Conservation (phyloP, 257 asterid species). For the Dorcoceras hygrometricum region DNA sequence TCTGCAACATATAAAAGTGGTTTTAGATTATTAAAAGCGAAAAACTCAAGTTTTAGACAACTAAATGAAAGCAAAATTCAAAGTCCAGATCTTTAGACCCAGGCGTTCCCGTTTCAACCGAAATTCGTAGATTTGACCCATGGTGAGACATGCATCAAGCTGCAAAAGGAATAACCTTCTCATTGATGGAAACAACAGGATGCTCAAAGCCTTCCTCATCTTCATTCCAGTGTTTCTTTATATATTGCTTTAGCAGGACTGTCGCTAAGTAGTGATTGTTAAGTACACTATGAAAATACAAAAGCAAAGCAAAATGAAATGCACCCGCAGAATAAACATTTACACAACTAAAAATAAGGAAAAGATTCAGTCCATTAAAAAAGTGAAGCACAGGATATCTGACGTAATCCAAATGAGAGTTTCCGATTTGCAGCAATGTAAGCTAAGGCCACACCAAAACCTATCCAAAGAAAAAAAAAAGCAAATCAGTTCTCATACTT, state of each 20-base stretch:
- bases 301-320: slow-evolving; percentile 6
- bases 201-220: slow-evolving; percentile 85
- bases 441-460: slow-evolving; percentile 83
- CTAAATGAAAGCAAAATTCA: slow-evolving; percentile 14
- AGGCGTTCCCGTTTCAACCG: slow-evolving; percentile 12
- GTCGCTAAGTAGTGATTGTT: slow-evolving; percentile 84
- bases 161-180: slow-evolving; percentile 57
- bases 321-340: not conserved
- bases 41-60: slow-evolving; percentile 16
- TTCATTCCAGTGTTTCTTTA: slow-evolving; percentile 83
- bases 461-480: slow-evolving; percentile 28
- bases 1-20: not conserved
- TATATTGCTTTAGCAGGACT: slow-evolving; percentile 82
- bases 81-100: slow-evolving; percentile 20
- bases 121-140: not conserved
- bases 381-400: slow-evolving; percentile 67
- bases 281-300: slow-evolving; percentile 39
- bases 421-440: slow-evolving; percentile 72
- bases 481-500: slow-evolving; percentile 10
- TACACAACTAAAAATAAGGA: not conserved
- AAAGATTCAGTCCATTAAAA: slow-evolving; percentile 10
- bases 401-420: slow-evolving; percentile 69
- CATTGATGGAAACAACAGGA: slow-evolving; percentile 71
- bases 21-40: not conserved
- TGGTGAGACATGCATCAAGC: slow-evolving; percentile 18